These are phyloP conservation scores for Metschnikowia lochheadii DNA, from an alignment of 805 yeast genomes.

Conservation along the genomic window DNA sequence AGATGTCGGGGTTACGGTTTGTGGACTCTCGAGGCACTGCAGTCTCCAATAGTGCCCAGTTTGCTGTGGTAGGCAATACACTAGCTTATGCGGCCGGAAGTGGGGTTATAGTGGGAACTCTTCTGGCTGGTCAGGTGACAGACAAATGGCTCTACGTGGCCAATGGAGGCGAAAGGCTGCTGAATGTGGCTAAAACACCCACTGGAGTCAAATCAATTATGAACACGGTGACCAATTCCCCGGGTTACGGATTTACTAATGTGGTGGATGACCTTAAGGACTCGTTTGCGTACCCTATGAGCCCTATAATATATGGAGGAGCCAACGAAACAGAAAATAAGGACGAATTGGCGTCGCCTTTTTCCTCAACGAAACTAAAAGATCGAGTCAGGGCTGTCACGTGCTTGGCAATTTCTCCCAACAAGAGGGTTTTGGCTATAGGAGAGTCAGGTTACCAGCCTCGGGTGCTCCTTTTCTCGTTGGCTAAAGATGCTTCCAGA, in stretches of 20 bases:
- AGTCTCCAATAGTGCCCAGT: slow-evolving; percentile 38
- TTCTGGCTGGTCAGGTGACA: slow-evolving; percentile 13
- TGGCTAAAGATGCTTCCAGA: slow-evolving; percentile 45
- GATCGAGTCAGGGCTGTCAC: slow-evolving; percentile 49
- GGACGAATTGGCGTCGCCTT: slow-evolving; percentile 1
- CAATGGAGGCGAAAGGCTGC: slow-evolving; percentile 17
- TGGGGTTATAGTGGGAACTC: slow-evolving; percentile 50
- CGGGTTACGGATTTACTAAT: background rate
- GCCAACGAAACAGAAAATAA: slow-evolving; percentile 3
- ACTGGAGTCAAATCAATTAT: too few species aligned
- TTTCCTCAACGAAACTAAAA: slow-evolving; percentile 19
- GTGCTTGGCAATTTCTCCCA: slow-evolving; percentile 57
- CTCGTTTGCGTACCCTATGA: slow-evolving; percentile 32
- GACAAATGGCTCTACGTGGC: slow-evolving; percentile 54
- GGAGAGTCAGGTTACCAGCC: slow-evolving; percentile 74
- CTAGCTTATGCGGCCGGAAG: slow-evolving; percentile 58
- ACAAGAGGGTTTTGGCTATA: slow-evolving; percentile 52
- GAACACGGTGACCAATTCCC: too few species aligned
- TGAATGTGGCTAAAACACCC: too few species aligned
- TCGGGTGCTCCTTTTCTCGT: slow-evolving; percentile 54
- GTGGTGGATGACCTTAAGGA: slow-evolving; percentile 20
- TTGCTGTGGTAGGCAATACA: slow-evolving; percentile 35
- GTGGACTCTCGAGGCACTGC: slow-evolving; percentile 43
- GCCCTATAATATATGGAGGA: slow-evolving; percentile 9
- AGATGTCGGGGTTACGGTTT: background rate